Evolutionary conservation across 768 basidiomycete genomes (phyloP), one percentile per base, ranked within the genome.

Genomic region (Mrakia blollopis): DNA sequence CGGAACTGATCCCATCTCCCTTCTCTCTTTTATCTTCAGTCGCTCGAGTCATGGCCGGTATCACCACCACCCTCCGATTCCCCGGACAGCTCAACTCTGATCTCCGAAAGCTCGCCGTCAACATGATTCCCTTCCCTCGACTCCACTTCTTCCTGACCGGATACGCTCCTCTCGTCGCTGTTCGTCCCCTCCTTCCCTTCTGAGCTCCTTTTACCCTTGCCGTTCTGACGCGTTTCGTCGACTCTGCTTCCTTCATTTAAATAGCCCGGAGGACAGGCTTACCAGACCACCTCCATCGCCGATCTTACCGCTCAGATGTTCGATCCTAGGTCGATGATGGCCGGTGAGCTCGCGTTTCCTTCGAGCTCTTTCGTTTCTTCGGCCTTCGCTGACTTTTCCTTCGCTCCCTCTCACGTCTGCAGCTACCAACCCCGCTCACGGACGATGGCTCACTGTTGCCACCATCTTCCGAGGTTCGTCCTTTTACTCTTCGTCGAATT

Each of bases 231-330:
- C 94, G 47, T 50, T 3, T 50, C 92, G 9, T 39, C 62, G 32
- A 1, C 21, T 54, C 25, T 32, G 11, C 28, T 32, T 30, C 10
- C 44, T 9, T 28, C 25, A 39, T 11, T 1, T 47, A 25, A n/a
- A 32, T 18, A 65, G 57, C 50, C 75, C 28, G 73, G 57, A 57
- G 54, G 54, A 25, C 92, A 92, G 81, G 91, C 93, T 81, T 99
- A 94, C 88, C 92, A 96, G 78, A 93, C 94, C 60, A 93, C 98
- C 81, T 92, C 92, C 74, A 94, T 99, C 60, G 93, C 96, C 44
- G 97, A 99, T 85, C 88, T 99, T 79, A 98, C 97, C 9, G 91
- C 93, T 83, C 96, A 98, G 83, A 98, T 98, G 95, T 98, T 98
- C 85, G 96, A 98, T 81, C 93, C 94, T 68, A 98, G 96, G 89